Evolutionary conservation across 768 basidiomycete species (phyloP).

Genomic region (Collybiopsis luxurians): DNA sequence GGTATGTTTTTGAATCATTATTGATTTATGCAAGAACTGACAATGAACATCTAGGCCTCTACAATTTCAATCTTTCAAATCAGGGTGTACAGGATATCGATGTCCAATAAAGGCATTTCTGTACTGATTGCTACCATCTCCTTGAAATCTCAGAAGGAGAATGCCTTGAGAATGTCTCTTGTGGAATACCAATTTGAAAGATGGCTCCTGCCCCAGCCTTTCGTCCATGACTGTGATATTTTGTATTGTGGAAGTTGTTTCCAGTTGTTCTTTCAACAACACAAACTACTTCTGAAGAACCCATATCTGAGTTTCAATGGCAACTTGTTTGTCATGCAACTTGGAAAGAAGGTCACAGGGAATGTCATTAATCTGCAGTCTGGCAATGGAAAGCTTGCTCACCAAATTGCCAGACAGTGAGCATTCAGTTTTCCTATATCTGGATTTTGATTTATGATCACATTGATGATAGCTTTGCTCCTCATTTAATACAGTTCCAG

Average conservation of each 20-base stretch:
- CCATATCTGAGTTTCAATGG: background rate
- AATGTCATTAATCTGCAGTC: background rate
- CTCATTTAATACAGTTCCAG: background rate
- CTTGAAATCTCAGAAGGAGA: background rate
- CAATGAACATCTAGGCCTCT: no score
- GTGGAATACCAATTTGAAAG: no score
- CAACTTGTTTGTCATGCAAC: background rate
- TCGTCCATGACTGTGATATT: background rate
- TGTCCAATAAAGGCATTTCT: no score
- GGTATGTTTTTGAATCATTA: no score
- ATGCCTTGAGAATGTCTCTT: background rate
- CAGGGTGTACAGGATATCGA: no score
- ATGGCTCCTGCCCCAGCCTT: background rate
- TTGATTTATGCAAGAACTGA: no score
- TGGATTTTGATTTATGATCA: no score
- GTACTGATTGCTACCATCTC: background rate
- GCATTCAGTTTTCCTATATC: no score
- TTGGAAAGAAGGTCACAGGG: background rate
- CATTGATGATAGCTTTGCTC: background rate
- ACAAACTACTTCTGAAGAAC: background rate
- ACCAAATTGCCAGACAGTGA: no score
- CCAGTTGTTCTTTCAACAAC: background rate
- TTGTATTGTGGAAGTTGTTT: background rate
- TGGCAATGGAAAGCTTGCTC: background rate
- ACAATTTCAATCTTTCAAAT: no score